Conservation (phyloP, 352 stramenopile genomes). For the Blastocystis sp. region DNA sequence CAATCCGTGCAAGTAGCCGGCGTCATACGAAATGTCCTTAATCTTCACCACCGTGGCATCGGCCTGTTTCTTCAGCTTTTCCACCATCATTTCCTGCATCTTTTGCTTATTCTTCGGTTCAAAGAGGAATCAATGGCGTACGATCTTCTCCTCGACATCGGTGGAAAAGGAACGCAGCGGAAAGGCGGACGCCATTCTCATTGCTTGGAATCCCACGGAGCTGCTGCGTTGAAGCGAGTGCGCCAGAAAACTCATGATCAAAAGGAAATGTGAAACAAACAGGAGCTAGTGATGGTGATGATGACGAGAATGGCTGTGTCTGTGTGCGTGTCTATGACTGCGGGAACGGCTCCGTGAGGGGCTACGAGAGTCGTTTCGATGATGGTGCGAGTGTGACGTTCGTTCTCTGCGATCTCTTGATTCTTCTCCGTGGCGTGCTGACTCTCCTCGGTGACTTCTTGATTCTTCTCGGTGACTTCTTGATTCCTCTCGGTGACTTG, state of each 20-base stretch:
- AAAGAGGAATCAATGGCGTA: neutral
- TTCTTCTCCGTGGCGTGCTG: neutral
- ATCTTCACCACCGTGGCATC: constrained; percentile 62
- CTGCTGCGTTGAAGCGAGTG: neutral
- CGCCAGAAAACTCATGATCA: neutral
- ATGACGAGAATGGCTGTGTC: neutral
- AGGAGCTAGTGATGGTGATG: constrained; percentile 8
- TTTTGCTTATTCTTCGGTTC: constrained; percentile 37
- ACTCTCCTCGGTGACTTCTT: neutral
- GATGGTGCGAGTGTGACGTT: neutral
- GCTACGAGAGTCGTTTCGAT: neutral
- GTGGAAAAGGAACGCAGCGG: neutral
- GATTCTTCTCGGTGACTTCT: neutral
- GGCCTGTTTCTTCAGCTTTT: constrained; percentile 64
- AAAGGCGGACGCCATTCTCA: neutral
- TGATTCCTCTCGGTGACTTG: neutral
- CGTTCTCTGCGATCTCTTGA: neutral
- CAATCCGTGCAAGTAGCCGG: constrained; percentile 44
- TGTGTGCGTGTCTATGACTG: neutral
- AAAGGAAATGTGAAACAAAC: constrained; percentile 9
- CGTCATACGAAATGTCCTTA: constrained; percentile 72
- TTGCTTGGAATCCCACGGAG: neutral
- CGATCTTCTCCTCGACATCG: constrained; percentile 33
- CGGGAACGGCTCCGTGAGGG: neutral
- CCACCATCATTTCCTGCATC: constrained; percentile 71